These are phyloP conservation scores for Gliomastix tumulicola DNA, from an alignment of 2,329 filamentous ascomycete species.

Conservation along the genomic window DNA sequence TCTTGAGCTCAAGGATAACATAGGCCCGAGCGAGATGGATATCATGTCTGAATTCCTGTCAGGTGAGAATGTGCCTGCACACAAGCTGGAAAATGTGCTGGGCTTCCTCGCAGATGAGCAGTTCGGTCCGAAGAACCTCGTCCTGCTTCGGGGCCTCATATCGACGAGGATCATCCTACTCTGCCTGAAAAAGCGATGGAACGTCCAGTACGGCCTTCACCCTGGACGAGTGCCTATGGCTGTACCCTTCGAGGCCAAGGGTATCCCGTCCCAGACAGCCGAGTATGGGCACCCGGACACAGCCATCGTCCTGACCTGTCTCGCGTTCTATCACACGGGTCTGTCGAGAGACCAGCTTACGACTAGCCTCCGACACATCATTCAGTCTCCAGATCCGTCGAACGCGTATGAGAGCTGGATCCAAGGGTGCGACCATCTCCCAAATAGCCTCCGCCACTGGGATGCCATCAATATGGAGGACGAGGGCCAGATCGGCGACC, in stretches of 20 bases:
- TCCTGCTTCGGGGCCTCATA: constrained; percentile 49
- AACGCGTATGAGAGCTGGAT: constrained; percentile 46
- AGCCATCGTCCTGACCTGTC: constrained; percentile 45
- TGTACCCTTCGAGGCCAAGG: constrained; percentile 55
- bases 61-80: neutral
- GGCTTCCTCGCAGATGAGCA: constrained; percentile 5
- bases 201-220: constrained; percentile 58
- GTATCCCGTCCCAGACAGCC: constrained; percentile 43
- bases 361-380: constrained; percentile 29
- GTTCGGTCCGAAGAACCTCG: constrained; percentile 22
- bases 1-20: constrained; percentile 6
- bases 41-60: neutral
- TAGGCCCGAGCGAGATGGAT: neutral
- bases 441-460: constrained; percentile 28
- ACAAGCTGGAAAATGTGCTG: neutral
- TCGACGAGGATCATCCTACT: constrained; percentile 49
- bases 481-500: constrained; percentile 32
- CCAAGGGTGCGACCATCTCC: constrained; percentile 33
- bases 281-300: constrained; percentile 59
- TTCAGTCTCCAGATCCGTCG: constrained; percentile 45
- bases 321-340: constrained; percentile 51
- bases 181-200: constrained; percentile 52
- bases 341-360: constrained; percentile 43
- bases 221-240: constrained; percentile 36
- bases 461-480: constrained; percentile 54